Conservation (phyloP, 257 asterid genomes). For the Solanum rostratum region DNA sequence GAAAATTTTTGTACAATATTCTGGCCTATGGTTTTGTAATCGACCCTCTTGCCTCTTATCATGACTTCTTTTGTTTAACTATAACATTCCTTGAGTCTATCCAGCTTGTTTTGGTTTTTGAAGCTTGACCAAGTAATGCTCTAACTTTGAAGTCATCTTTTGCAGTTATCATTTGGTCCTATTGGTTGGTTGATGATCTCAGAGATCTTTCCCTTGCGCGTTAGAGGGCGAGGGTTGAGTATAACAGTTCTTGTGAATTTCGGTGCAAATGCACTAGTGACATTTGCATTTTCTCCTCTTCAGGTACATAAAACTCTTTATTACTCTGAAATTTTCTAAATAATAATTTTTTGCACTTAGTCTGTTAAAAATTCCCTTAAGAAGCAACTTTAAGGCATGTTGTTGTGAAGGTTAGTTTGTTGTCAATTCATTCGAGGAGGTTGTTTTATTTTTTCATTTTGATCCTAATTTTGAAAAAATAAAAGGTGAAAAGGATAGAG, state of each 20-base stretch:
- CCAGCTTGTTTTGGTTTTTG: not conserved
- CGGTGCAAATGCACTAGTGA: conserved; percentile 77
- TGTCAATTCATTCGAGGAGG: not conserved
- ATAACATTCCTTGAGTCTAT: not conserved
- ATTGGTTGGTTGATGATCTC: conserved; percentile 99
- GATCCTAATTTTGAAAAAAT: not conserved
- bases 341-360: not conserved
- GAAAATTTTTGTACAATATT: not conserved
- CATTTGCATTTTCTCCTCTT: conserved; percentile 93
- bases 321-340: not conserved
- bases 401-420: not conserved
- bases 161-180: conserved; percentile 94
- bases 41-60: not conserved
- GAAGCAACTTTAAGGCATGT: not conserved
- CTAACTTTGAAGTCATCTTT: not conserved
- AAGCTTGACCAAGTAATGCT: not conserved
- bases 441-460: not conserved
- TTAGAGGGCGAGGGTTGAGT: conserved; percentile 85
- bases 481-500: not conserved
- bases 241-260: conserved; percentile 83
- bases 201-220: conserved; percentile 82
- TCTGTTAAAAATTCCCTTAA: not conserved
- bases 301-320: conserved; percentile 27
- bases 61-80: not conserved
- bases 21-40: not conserved